Percentiles rank a stretch among this genome's conserved stretches.
phyloP scores from a whole-genome alignment of 352 stramenopile species.

The Pythium oligandrum region DNA sequence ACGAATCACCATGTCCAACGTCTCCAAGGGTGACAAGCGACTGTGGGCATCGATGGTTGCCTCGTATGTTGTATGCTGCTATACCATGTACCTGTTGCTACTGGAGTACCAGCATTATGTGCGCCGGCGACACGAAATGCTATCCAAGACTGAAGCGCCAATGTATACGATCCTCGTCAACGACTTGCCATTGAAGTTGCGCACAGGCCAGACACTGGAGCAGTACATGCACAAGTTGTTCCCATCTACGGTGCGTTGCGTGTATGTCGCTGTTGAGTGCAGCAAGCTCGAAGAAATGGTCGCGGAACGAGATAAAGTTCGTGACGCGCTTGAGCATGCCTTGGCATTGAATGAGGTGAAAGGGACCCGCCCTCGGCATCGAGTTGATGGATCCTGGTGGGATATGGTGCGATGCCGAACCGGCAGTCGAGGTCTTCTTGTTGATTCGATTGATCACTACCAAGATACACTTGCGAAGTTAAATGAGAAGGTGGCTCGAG shows the following conservation, averaged over 20 bases:
- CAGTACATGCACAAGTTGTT: constrained; percentile 75
- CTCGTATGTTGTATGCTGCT: constrained; percentile 49
- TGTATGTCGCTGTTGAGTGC: constrained; percentile 74
- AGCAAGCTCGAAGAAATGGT: constrained; percentile 47
- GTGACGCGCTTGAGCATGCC: constrained; percentile 45
- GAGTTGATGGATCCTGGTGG: constrained; percentile 37
- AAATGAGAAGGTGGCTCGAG: constrained; percentile 50
- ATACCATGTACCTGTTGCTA: constrained; percentile 50
- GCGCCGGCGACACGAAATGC: constrained; percentile 45
- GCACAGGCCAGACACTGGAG: constrained; percentile 53
- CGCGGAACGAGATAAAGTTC: constrained; percentile 38
- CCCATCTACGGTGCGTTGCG: constrained; percentile 44
- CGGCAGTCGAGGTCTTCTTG: constrained; percentile 26
- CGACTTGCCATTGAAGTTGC: constrained; percentile 55
- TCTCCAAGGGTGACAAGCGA: constrained; percentile 36
- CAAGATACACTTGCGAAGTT: constrained; percentile 47
- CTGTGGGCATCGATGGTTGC: constrained; percentile 61
- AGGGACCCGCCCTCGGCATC: constrained; percentile 36
- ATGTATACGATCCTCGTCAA: constrained; percentile 78
- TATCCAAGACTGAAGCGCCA: constrained; percentile 42
- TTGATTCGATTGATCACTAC: constrained; percentile 66
- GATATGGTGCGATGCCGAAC: constrained; percentile 33
- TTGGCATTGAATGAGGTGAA: constrained; percentile 42
- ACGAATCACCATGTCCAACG: constrained; percentile 74
- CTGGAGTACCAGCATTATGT: constrained; percentile 68